Conservation (phyloP, 352 stramenopile species). For the Pythium periplocum region DNA sequence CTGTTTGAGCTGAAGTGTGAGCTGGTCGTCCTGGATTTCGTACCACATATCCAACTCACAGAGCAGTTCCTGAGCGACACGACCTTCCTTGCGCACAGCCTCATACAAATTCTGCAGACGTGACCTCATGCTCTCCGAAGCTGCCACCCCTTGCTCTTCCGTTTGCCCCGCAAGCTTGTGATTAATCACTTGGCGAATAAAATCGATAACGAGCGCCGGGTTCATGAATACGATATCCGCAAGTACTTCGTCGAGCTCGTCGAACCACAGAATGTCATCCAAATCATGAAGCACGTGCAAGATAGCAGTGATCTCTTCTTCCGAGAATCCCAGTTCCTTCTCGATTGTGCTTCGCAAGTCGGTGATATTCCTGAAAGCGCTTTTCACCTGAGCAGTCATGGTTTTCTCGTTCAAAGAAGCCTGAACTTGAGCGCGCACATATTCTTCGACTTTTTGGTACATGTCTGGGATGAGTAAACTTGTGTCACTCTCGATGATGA, state of each 20-base stretch:
- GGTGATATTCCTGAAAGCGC: background rate
- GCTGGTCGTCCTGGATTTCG: background rate
- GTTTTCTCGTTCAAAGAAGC: background rate
- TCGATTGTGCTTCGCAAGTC: background rate
- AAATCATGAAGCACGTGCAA: slow-evolving; percentile 10
- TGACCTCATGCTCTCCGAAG: no score
- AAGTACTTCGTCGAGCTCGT: background rate
- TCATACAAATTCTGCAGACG: background rate
- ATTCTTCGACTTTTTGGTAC: background rate
- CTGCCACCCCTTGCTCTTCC: no score
- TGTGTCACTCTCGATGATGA: background rate
- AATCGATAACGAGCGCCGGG: slow-evolving; percentile 10
- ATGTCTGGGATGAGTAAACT: slow-evolving; percentile 4
- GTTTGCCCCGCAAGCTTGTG: background rate
- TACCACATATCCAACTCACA: slow-evolving; percentile 1
- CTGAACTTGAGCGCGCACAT: background rate
- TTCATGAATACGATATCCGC: slow-evolving; percentile 3
- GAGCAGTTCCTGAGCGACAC: slow-evolving; percentile 3
- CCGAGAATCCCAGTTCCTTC: background rate
- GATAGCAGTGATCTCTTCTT: slow-evolving; percentile 1
- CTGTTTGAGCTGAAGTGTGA: slow-evolving; percentile 6
- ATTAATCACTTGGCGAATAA: slow-evolving; percentile 12
- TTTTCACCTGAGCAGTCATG: background rate
- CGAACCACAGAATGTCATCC: slow-evolving; percentile 16
- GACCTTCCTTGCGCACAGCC: slow-evolving; percentile 4